Evolutionary conservation across 192 early-diverging fungal genomes (phyloP).

Genomic region (Backusella luteola): DNA sequence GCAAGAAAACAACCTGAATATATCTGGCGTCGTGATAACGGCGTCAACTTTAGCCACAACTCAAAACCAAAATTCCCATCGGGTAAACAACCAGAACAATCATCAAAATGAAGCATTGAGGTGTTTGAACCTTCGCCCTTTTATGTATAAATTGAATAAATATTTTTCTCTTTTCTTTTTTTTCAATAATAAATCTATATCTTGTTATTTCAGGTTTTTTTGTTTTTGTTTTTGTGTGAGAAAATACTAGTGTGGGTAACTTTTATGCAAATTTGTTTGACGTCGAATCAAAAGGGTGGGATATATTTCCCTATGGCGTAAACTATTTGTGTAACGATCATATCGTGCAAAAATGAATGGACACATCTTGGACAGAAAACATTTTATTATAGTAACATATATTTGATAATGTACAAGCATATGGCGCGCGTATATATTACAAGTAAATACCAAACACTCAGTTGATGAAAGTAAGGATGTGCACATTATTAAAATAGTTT

Average conservation of each 20-base stretch:
- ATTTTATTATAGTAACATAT: too few relatives aligned
- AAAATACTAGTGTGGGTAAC: background rate
- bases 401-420: too few relatives aligned
- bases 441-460: background rate
- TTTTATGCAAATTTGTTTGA: background rate
- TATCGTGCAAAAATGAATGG: too few relatives aligned
- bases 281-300: background rate
- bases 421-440: background rate
- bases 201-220: background rate
- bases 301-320: background rate
- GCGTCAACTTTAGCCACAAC: slow-evolving; percentile 36
- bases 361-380: too few relatives aligned
- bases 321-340: background rate
- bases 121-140: background rate
- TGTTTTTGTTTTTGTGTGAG: background rate
- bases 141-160: slow-evolving; percentile 7
- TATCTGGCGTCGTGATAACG: slow-evolving; percentile 35
- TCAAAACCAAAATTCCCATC: slow-evolving; percentile 29
- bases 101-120: background rate
- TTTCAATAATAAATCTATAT: background rate
- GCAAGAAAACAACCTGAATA: slow-evolving; percentile 33
- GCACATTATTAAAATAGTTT: background rate
- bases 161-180: background rate
- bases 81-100: background rate
- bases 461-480: background rate